Evolutionary conservation across 345 rosid species (phyloP).

Genomic region (Ceriops zippeliana): DNA sequence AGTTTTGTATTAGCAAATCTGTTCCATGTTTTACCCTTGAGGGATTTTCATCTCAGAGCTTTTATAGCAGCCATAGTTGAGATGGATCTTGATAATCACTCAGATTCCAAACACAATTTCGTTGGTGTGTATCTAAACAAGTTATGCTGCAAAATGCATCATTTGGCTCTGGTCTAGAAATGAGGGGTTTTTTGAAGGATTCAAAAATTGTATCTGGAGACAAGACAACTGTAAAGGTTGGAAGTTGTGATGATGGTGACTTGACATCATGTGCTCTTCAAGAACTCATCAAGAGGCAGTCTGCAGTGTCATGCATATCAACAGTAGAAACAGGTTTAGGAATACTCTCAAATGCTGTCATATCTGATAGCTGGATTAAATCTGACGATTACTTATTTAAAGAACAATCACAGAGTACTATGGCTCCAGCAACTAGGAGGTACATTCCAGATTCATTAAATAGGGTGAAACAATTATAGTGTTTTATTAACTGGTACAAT

Average conservation of each 20-base stretch:
- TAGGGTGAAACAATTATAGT: background rate
- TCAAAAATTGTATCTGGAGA: conserved; percentile 9
- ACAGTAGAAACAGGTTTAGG: conserved; percentile 42
- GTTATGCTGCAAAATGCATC: conserved; percentile 24
- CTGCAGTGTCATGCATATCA: conserved; percentile 47
- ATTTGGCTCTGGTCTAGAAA: conserved; percentile 5
- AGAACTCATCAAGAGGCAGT: conserved; percentile 49
- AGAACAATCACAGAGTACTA: conserved; percentile 23
- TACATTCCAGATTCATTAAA: conserved; percentile 21
- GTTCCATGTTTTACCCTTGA: conserved; percentile 48
- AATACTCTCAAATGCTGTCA: conserved; percentile 38
- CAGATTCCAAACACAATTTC: conserved; percentile 21
- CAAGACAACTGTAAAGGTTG: conserved; percentile 4
- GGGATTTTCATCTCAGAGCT: conserved; percentile 62
- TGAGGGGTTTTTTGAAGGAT: conserved; percentile 14
- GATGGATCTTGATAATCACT: conserved; percentile 40
- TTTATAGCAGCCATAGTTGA: conserved; percentile 52
- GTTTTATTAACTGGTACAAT: background rate
- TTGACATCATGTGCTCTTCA: conserved; percentile 32
- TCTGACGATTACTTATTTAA: conserved; percentile 19
- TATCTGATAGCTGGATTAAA: conserved; percentile 11
- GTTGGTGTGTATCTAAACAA: conserved; percentile 32
- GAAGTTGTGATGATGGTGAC: conserved; percentile 19
- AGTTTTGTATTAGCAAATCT: conserved; percentile 44
- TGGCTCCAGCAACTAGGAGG: conserved; percentile 26